Base-by-base conservation (phyloP, 176 grass and related monocot species). In the Tuctoria greenei region DNA sequence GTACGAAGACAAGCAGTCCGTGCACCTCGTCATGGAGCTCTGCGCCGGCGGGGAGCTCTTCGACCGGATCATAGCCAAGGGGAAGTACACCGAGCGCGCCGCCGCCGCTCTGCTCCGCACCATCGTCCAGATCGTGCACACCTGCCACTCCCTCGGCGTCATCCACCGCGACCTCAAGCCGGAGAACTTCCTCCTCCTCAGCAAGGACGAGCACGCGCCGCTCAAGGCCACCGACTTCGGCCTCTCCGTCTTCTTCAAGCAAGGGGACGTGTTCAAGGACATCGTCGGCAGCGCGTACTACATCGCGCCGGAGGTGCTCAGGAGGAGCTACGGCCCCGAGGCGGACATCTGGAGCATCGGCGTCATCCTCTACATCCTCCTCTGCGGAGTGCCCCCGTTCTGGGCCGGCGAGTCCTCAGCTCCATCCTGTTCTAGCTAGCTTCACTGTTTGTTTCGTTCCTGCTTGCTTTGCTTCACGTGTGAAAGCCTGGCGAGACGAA, bases 151-250 rank as follows among this genome's bases (percentile, higher is more conserved):
- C 10, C 84, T 98, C 52, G 95, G 95, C 41, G 95, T 98, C 67
- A 94, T 98, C 71, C 95, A 98, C 59, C 75, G 95, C 3, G 95
- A 98, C 81, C 84, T 98, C 71, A 98, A 98, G 84, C 95, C 95
- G 1, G 95, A 98, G 82, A 98, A 98, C 59, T 94, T 98, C 67
- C 76, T 98, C 9, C 82, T 95, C 18, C 82, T 95, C 25, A 95
- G 80, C 84, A 95, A 91, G 80, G 92, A 89, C 43, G 89, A 89
- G 77, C 59, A 92, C 39, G 92, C 92, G 23, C 86, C 92, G 10
- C 77, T 95, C 77, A 92, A 95, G 84, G 89, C 92, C 60, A 89
- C 92, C 9, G 92, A 95, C 76, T 95, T 95, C 8, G 92, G 92
- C 1, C 92, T 95, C 8, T 95, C 92, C 11, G 92, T 95, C 62